Percentiles rank a stretch among this genome's conserved stretches.
phyloP scores from a whole-genome alignment of 1,284 basidiomycete species.

The Neonothopanus nambi region DNA sequence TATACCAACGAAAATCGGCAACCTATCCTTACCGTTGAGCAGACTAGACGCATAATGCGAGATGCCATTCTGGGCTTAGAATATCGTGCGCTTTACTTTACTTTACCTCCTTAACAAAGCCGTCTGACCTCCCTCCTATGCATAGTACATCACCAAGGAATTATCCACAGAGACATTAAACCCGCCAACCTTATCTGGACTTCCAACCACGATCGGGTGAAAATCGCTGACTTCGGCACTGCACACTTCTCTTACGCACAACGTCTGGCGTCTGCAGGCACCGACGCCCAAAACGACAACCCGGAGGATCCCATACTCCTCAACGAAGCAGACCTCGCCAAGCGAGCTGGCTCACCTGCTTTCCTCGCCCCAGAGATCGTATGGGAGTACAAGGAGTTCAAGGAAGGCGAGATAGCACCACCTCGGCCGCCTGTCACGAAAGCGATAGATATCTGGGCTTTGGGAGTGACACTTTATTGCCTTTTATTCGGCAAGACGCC shows the following conservation, averaged over 20 bases:
- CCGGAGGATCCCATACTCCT: constrained; percentile 62
- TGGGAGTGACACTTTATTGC: constrained; percentile 97
- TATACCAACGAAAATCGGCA: constrained; percentile 68
- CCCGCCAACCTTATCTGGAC: constrained; percentile 96
- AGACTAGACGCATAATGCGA: constrained; percentile 85
- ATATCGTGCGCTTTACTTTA: constrained; percentile 67
- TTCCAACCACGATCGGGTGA: constrained; percentile 80
- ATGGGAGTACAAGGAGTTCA: constrained; percentile 48
- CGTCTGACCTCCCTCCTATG: background rate
- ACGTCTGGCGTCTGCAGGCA: constrained; percentile 56
- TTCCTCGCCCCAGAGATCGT: constrained; percentile 98
- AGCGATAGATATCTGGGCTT: constrained; percentile 98
- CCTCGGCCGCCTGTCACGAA: constrained; percentile 81
- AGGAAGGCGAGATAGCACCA: constrained; percentile 23
- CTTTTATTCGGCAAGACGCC: constrained; percentile 87
- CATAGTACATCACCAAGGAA: constrained; percentile 92
- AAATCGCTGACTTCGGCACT: constrained; percentile 98
- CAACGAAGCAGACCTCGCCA: constrained; percentile 87
- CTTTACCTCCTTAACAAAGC: background rate
- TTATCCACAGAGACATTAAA: constrained; percentile 99
- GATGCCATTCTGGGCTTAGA: constrained; percentile 94
- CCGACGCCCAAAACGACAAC: constrained; percentile 37
- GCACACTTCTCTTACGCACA: constrained; percentile 88
- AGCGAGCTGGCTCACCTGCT: constrained; percentile 96
- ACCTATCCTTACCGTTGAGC: constrained; percentile 81